Conservation (phyloP, 768 basidiomycete genomes). For the Rossbeevera mucosa region DNA sequence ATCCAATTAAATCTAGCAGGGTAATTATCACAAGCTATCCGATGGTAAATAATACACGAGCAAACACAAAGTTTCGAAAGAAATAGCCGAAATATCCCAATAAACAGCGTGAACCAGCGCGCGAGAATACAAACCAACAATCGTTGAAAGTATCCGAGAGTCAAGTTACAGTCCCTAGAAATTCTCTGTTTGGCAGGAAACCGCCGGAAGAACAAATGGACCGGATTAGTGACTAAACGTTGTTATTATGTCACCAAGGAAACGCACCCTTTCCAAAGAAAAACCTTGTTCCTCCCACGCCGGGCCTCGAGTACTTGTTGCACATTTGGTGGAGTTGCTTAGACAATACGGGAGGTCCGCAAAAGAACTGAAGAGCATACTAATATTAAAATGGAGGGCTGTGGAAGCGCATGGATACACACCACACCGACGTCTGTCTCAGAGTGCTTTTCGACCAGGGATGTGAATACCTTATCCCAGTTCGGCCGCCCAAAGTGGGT, state of each 20-base stretch:
- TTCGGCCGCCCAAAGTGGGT: conserved; percentile 93
- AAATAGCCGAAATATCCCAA: not conserved
- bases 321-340: conserved; percentile 68
- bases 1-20: not conserved
- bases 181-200: conserved; percentile 15
- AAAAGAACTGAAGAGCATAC: conserved; percentile 58
- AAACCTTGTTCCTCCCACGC: conserved; percentile 72
- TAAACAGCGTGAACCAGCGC: conserved; percentile 3
- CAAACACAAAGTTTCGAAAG: not conserved
- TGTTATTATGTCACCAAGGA: not conserved
- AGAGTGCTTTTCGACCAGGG: conserved; percentile 76
- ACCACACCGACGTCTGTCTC: conserved; percentile 90
- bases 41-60: not conserved
- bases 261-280: conserved; percentile 83
- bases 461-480: conserved; percentile 70
- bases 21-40: not conserved
- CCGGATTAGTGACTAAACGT: conserved; percentile 1
- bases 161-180: conserved; percentile 8
- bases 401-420: conserved; percentile 3
- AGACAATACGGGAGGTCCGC: conserved; percentile 73
- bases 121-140: not conserved
- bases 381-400: not conserved
- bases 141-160: not conserved
- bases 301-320: conserved; percentile 80
- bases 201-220: not conserved